Evolutionary conservation across 208 protist species (phyloP).

Genomic region (Strigomonas culicis): DNA sequence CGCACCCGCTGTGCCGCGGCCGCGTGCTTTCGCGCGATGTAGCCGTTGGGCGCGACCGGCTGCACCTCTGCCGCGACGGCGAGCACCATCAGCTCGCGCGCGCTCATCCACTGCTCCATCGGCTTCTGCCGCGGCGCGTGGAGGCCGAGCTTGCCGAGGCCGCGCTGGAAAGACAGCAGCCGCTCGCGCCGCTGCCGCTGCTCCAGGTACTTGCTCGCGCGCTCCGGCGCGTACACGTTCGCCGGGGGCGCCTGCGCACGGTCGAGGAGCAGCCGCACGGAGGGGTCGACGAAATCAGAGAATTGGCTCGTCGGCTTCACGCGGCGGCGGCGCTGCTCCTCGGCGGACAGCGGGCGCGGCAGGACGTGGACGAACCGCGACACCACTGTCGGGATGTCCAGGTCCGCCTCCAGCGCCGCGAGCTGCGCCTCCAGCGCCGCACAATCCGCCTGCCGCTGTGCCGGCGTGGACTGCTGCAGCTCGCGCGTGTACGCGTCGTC

Average conservation of each 20-base stretch:
- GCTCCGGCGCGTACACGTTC: constrained; percentile 36
- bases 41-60: constrained; percentile 36
- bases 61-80: constrained; percentile 41
- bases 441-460: too few species aligned
- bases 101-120: constrained; percentile 63
- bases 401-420: too few species aligned
- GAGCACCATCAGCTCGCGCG: constrained; percentile 70
- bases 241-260: constrained; percentile 17
- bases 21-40: constrained; percentile 48
- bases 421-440: too few species aligned
- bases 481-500: too few species aligned
- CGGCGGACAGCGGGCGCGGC: too few species aligned
- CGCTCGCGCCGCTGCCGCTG: constrained; percentile 52
- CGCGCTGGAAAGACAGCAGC: constrained; percentile 32
- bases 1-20: constrained; percentile 29
- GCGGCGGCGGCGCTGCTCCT: too few species aligned
- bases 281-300: background rate
- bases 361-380: too few species aligned
- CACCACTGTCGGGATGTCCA: too few species aligned
- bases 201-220: constrained; percentile 36
- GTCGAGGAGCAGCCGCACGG: background rate
- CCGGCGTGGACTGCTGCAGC: too few species aligned
- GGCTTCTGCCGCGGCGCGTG: constrained; percentile 21
- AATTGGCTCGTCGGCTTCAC: too few species aligned
- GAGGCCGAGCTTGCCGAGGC: constrained; percentile 66